phyloP scores from a whole-genome alignment of 164 flowering plant genomes.

The Santalum album region DNA sequence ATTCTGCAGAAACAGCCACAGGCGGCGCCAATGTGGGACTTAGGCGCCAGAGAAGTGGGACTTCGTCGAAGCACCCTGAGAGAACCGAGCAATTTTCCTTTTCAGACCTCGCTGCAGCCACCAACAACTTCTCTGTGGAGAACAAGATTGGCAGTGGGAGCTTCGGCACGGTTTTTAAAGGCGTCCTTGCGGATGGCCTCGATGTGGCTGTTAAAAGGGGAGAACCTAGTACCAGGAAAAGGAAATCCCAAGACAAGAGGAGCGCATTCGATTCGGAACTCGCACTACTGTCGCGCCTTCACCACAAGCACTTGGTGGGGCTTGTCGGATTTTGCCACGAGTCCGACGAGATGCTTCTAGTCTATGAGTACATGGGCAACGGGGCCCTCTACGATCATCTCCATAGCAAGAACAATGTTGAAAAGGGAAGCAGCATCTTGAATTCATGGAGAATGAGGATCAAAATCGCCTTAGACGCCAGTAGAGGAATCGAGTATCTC shows the following conservation, averaged over 20 bases:
- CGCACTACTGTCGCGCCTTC: conserved; percentile 18
- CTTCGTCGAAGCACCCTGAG: conserved; percentile 11
- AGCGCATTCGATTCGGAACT: conserved; percentile 27
- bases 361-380: conserved; percentile 32
- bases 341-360: conserved; percentile 26
- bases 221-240: conserved; percentile 7
- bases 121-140: conserved; percentile 18
- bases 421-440: conserved; percentile 11
- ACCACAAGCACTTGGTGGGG: conserved; percentile 31
- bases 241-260: conserved; percentile 21
- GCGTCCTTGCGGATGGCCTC: conserved; percentile 21
- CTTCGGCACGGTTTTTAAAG: conserved; percentile 27
- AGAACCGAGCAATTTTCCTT: conserved; percentile 13
- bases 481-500: conserved; percentile 29
- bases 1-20: conserved; percentile 8
- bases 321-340: conserved; percentile 27
- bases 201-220: conserved; percentile 31
- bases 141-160: conserved; percentile 26
- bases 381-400: conserved; percentile 26
- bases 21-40: not conserved
- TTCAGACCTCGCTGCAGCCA: conserved; percentile 18
- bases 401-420: conserved; percentile 14
- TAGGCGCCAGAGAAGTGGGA: conserved; percentile 10
- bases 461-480: conserved; percentile 25
- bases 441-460: conserved; percentile 29